phyloP scores from a whole-genome alignment of 75 land plant species.

The Pseudotsuga menziesii region DNA sequence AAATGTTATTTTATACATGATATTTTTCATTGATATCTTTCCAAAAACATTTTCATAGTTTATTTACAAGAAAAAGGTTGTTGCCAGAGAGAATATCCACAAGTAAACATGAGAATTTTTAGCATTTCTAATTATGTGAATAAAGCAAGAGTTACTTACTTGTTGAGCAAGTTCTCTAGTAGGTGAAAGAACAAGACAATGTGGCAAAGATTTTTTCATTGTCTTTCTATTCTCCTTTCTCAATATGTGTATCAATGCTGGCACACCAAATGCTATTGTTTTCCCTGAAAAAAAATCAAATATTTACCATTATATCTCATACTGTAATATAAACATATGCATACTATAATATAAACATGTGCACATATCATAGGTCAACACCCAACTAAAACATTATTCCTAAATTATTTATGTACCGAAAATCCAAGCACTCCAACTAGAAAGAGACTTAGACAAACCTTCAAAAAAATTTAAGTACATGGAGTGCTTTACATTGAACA shows the following conservation, averaged over 20 bases:
- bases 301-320: neutral
- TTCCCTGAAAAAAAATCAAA: constrained; percentile 47
- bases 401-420: neutral
- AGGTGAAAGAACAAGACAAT: constrained; percentile 87
- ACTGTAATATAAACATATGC: neutral
- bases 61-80: neutral
- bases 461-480: neutral
- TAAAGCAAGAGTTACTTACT: constrained; percentile 22
- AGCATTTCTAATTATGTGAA: neutral
- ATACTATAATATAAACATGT: neutral
- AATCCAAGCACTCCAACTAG: neutral
- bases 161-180: constrained; percentile 96
- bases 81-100: neutral
- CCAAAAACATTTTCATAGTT: neutral
- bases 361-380: neutral
- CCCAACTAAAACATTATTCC: neutral
- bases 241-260: constrained; percentile 83
- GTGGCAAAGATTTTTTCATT: constrained; percentile 33
- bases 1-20: neutral
- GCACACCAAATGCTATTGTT: constrained; percentile 94
- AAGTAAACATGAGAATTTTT: neutral
- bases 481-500: neutral
- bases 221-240: constrained; percentile 33
- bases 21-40: neutral
- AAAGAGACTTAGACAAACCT: neutral